Conservation (phyloP, 176 grass and related monocot species). For the Eleusine indica region DNA sequence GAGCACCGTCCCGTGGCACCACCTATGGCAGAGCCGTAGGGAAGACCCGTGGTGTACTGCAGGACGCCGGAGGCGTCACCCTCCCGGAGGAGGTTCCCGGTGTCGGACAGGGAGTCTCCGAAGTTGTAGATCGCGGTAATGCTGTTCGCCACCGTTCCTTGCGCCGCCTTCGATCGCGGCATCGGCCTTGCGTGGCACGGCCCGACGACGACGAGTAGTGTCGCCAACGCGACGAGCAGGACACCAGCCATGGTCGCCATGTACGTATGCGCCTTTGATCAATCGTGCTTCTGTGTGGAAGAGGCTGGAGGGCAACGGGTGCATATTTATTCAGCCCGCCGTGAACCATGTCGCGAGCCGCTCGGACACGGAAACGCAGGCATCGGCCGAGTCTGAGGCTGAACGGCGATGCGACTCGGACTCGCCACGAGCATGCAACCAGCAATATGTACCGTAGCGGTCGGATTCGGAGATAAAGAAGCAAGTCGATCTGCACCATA, state of each 20-base stretch:
- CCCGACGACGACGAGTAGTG: neutral
- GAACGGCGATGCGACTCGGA: neutral
- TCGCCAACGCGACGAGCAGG: neutral
- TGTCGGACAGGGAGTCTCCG: constrained; percentile 38
- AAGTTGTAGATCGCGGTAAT: constrained; percentile 46
- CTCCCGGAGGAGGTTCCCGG: constrained; percentile 40
- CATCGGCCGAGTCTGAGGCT: neutral
- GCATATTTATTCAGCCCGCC: neutral
- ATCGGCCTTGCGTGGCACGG: constrained; percentile 20
- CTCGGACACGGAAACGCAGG: neutral
- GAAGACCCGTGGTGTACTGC: neutral
- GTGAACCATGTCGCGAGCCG: neutral
- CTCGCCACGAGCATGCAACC: too few species aligned
- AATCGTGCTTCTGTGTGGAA: neutral
- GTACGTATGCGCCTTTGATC: neutral
- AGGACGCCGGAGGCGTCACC: neutral
- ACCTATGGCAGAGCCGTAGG: constrained; percentile 23
- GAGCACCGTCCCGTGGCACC: constrained; percentile 30
- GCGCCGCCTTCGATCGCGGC: neutral
- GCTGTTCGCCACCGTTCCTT: neutral
- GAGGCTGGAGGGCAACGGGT: neutral
- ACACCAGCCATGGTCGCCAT: neutral
- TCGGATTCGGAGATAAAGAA: too few species aligned
- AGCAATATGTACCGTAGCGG: too few species aligned
- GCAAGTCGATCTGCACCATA: too few species aligned